Evolutionary conservation across 2,329 filamentous ascomycete genomes (phyloP).

Genomic region (Sclerotinia glacialis): DNA sequence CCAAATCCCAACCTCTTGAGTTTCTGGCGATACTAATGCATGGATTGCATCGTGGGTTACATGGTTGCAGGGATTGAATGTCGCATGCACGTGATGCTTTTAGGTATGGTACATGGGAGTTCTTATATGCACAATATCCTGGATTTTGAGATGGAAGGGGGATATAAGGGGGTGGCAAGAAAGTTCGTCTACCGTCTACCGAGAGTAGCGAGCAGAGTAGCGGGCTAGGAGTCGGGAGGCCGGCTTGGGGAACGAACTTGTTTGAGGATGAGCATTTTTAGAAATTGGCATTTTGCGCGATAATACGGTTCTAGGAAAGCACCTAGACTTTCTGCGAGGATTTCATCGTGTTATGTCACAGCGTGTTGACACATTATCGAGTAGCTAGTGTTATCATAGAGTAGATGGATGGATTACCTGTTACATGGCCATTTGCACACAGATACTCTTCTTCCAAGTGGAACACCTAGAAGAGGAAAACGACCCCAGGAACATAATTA

Average conservation of each 20-base stretch:
- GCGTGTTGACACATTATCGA: no score
- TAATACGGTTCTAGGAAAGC: background rate
- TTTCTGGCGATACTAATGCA: slow-evolving; percentile 20
- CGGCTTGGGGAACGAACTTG: background rate
- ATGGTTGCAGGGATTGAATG: background rate
- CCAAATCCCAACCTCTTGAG: slow-evolving; percentile 12
- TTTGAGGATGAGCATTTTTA: background rate
- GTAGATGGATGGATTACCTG: no score
- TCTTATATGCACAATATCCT: background rate
- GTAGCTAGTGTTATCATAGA: no score
- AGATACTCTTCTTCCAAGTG: no score
- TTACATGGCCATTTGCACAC: no score
- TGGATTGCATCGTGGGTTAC: background rate
- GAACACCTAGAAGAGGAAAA: no score
- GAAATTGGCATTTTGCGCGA: background rate
- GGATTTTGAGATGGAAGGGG: background rate
- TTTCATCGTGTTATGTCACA: no score
- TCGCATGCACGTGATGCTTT: background rate
- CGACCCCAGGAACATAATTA: no score
- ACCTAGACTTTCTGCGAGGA: no score
- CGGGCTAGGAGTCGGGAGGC: background rate
- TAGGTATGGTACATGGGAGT: background rate
- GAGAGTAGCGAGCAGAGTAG: background rate
- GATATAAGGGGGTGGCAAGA: background rate
- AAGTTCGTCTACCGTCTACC: background rate